These are phyloP conservation scores for Talaromyces liani DNA, from an alignment of 495 filamentous ascomycete species.

Conservation along the genomic window DNA sequence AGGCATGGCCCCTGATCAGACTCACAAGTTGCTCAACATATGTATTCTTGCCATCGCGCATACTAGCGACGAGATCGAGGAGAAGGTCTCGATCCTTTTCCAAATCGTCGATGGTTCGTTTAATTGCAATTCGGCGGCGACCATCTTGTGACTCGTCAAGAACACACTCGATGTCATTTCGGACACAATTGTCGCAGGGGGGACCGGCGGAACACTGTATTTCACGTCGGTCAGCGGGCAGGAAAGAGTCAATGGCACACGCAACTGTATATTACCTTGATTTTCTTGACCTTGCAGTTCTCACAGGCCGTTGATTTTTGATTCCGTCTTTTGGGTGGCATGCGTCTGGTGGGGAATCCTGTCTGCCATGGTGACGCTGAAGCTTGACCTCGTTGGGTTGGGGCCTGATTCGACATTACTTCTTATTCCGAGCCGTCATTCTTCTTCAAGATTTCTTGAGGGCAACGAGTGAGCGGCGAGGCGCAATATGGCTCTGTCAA, in stretches of 20 bases:
- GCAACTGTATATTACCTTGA: neutral
- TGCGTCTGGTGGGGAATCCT: neutral
- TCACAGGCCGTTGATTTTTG: neutral
- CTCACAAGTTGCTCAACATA: conserved; percentile 19
- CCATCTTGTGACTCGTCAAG: conserved; percentile 23
- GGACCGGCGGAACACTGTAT: conserved; percentile 17
- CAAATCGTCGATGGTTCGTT: conserved; percentile 27
- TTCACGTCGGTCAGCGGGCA: neutral
- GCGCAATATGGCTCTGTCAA: neutral
- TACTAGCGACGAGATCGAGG: conserved; percentile 16
- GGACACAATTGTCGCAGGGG: conserved; percentile 26
- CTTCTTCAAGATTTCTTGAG: neutral
- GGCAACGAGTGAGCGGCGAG: neutral
- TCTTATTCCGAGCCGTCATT: neutral
- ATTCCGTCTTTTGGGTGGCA: neutral
- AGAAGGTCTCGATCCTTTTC: conserved; percentile 24
- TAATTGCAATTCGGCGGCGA: conserved; percentile 23
- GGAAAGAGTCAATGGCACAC: neutral
- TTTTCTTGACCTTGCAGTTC: neutral
- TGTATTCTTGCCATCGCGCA: conserved; percentile 19
- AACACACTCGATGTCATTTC: conserved; percentile 19
- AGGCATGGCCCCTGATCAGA: conserved; percentile 26
- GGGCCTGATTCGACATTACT: neutral
- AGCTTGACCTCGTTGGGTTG: neutral
- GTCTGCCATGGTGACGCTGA: neutral